Evolutionary conservation across 2,329 filamentous ascomycete species (phyloP).

Genomic region (Trichocomaceae sp.): DNA sequence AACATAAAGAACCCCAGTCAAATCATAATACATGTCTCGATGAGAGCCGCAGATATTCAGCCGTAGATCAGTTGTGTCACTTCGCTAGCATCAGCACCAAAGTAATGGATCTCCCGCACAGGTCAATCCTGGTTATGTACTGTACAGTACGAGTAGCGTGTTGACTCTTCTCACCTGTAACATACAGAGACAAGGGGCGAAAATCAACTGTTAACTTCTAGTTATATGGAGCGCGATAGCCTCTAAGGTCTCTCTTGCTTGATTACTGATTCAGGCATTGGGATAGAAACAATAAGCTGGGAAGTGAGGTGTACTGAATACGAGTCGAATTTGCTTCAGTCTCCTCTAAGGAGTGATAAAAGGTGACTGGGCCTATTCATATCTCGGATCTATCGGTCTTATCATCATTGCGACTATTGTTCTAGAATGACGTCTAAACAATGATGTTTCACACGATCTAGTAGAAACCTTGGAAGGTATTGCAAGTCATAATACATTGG

Average conservation of each 20-base stretch:
- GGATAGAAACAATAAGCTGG: neutral
- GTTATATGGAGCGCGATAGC: neutral
- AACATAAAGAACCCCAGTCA: neutral
- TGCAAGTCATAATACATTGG: neutral
- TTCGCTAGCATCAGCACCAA: neutral
- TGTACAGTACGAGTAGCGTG: too few species aligned
- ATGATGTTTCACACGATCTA: neutral
- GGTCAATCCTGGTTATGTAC: too few species aligned
- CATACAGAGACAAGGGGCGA: neutral
- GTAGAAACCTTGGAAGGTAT: neutral
- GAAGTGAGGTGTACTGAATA: too few species aligned
- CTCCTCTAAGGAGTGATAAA: too few species aligned
- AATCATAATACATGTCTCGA: neutral
- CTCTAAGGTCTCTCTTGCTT: neutral
- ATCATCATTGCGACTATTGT: neutral
- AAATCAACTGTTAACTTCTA: neutral
- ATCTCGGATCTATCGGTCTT: neutral
- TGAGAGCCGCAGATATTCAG: constrained; percentile 2
- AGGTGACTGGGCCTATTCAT: too few species aligned
- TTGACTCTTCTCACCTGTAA: neutral
- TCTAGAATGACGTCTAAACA: neutral
- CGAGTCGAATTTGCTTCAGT: too few species aligned
- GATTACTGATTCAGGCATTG: neutral
- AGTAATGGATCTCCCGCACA: constrained; percentile 4
- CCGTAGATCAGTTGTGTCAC: constrained; percentile 8